phyloP scores from a whole-genome alignment of 2,329 filamentous ascomycete species.

The Sphaerulina populicola region DNA sequence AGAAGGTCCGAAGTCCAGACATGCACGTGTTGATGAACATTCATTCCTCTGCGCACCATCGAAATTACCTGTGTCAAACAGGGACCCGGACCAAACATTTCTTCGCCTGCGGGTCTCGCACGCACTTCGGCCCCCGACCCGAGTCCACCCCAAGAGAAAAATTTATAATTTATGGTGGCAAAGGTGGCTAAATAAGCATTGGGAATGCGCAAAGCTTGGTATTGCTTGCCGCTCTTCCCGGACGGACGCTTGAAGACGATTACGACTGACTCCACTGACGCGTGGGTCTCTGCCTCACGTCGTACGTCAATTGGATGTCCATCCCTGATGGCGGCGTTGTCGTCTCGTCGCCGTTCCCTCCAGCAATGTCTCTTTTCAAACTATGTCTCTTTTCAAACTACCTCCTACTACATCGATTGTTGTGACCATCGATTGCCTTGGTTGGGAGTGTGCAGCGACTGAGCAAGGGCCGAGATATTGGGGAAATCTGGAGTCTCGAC shows the following conservation, averaged over 20 bases:
- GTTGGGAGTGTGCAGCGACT: neutral
- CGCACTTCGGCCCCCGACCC: conserved; percentile 4
- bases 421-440: neutral
- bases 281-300: conserved; percentile 1
- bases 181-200: too few relatives aligned
- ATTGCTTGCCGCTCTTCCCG: conserved; percentile 8
- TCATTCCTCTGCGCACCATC: neutral
- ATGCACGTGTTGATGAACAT: neutral
- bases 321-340: conserved; percentile 1
- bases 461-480: too few relatives aligned
- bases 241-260: neutral
- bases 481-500: neutral
- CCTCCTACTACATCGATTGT: neutral
- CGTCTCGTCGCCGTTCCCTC: neutral
- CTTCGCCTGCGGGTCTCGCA: neutral
- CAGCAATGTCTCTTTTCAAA: conserved; percentile 1
- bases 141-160: conserved; percentile 6
- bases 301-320: conserved; percentile 10
- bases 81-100: neutral
- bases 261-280: conserved; percentile 11
- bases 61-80: neutral
- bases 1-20: neutral
- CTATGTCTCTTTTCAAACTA: conserved; percentile 2
- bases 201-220: conserved; percentile 5
- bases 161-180: conserved; percentile 1